Evolutionary conservation across 2,329 filamentous ascomycete species (phyloP), one percentile per base, ranked within the genome.

Genomic region (Fulvia fulva): DNA sequence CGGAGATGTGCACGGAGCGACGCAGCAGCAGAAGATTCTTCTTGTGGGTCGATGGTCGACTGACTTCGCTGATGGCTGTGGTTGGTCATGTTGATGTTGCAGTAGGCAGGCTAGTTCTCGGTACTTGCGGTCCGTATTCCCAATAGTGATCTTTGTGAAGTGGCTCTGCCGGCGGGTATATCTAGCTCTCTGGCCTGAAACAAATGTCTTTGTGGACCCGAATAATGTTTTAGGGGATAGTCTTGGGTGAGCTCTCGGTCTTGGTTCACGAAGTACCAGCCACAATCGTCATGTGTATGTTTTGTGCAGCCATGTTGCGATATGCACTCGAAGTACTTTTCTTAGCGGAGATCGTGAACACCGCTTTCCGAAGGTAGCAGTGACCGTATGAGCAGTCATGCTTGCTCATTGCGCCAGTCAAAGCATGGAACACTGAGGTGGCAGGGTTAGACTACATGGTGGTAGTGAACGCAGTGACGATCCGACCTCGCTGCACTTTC

Each of bases 271-370:
- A 26, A 26, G 26, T 26, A 16, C 25, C 47, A 50, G 47, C 47
- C 47, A 50, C 25, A 50, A 26, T 26, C 47, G 47, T 50, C 47
- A 50, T 50, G 47, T 50, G 47, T 47, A 26, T 44, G 44, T 32
- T 32, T 32, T 25, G 22, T 46, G 41, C 37, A 21, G 45, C 28
- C 23, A 22, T 37, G n/a, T 16, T 28, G 30, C 14, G 21, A n/a
- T 32, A 22, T 19, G 45, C 44, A 26, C 11, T 22, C 25, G 28
- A 14, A n/a, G 19, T 37, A 23, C 8, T 9, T 43, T 19, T 41
- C 37, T n/a, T 3, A 41, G 37, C 16, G 37, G 19, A 19, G 37
- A 41, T 19, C 37, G 37, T 41, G 37, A 41, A 41, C 16, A 41
- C 37, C 37, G 9, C 14, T 16, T 41, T 41, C 37, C n/a, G 14